A percentile compares a stretch with the other conserved stretches of the same genome.
These are phyloP conservation scores for Blastomyces silverae DNA, from an alignment of 2,329 filamentous ascomycete genomes.

Conservation along the genomic window DNA sequence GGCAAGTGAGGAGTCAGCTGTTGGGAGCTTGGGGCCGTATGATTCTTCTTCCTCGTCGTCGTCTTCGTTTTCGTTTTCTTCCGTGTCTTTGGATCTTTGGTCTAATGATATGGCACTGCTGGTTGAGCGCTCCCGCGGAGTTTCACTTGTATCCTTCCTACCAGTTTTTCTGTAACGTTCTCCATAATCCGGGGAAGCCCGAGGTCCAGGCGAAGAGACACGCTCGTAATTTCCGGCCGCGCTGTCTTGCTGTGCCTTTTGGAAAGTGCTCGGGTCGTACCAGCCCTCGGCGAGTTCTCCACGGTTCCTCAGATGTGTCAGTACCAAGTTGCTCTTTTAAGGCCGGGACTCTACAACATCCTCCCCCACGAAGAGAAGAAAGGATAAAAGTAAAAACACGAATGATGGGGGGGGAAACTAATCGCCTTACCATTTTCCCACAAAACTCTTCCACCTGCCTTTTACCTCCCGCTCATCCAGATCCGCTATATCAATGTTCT, in stretches of 20 bases:
- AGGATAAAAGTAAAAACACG: constrained; percentile 6
- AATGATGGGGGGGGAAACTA: constrained; percentile 8
- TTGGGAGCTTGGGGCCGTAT: constrained; percentile 52
- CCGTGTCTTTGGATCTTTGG: not conserved
- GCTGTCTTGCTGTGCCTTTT: constrained; percentile 43
- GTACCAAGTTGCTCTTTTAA: constrained; percentile 23
- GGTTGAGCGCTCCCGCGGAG: not conserved
- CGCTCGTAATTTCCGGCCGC: constrained; percentile 19
- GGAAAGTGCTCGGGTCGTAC: constrained; percentile 75
- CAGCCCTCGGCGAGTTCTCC: constrained; percentile 81
- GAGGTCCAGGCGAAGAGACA: constrained; percentile 12
- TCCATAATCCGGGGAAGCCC: constrained; percentile 26
- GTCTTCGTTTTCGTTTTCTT: constrained; percentile 28
- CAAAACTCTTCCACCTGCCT: constrained; percentile 90
- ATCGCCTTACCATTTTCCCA: constrained; percentile 66
- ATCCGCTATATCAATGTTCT: constrained; percentile 60
- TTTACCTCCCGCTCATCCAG: constrained; percentile 68
- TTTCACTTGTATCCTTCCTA: not conserved
- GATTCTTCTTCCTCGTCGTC: constrained; percentile 55
- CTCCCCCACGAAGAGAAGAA: not conserved
- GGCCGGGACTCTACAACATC: not conserved
- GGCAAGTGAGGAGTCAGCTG: constrained; percentile 21
- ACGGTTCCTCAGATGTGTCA: constrained; percentile 62
- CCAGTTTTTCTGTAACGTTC: not conserved
- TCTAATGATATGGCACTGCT: constrained; percentile 18